These are phyloP conservation scores for Aspergillus cavernicola DNA, from an alignment of 495 filamentous ascomycete species.

Conservation along the genomic window DNA sequence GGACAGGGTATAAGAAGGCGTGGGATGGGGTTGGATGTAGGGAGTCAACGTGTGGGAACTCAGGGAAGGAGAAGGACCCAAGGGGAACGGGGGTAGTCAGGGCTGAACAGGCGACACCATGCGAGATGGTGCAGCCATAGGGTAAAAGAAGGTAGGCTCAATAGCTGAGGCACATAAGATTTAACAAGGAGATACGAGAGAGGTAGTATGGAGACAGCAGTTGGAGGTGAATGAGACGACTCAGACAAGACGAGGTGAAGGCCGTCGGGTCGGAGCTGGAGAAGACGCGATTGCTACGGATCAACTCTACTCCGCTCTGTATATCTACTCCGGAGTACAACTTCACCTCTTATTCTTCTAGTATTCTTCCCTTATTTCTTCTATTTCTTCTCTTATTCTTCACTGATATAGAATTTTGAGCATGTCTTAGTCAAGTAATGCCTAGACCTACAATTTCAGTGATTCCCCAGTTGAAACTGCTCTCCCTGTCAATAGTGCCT, in stretches of 20 bases:
- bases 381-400: too few species aligned
- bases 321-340: neutral
- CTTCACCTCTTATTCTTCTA: neutral
- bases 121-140: constrained; percentile 20
- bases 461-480: too few species aligned
- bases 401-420: too few species aligned
- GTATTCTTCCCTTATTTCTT: neutral
- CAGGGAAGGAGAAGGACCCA: constrained; percentile 1
- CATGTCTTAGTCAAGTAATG: too few species aligned
- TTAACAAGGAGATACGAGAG: neutral
- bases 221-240: too few species aligned
- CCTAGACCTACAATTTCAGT: too few species aligned
- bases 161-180: neutral
- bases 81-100: constrained; percentile 9
- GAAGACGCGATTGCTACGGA: neutral
- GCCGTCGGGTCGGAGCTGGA: too few species aligned
- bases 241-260: too few species aligned
- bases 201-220: neutral
- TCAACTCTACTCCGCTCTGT: neutral
- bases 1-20: constrained; percentile 16
- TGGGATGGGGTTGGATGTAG: constrained; percentile 8
- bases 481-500: too few species aligned
- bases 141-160: neutral
- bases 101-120: constrained; percentile 18
- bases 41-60: constrained; percentile 15